Base-by-base conservation (phyloP, 257 asterid genomes). In the Petunia axillaris region DNA sequence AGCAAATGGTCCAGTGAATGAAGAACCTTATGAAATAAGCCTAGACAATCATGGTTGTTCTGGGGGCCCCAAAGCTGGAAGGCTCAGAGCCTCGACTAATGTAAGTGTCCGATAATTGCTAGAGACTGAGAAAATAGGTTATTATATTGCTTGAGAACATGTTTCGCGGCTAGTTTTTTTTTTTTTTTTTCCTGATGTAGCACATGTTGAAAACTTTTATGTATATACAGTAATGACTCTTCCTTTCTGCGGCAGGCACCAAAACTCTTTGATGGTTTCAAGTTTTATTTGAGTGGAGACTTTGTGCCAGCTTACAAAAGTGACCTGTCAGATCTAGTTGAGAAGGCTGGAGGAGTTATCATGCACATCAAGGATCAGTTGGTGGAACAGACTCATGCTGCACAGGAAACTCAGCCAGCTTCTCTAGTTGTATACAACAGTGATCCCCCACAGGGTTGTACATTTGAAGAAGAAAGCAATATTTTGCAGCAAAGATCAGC, bases 1-100 rank as follows among this genome's bases (percentile, higher is more conserved):
- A 83, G 94, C 92, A 80, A 88, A 83, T 79, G 15, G 55, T 78
- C 93, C 81, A 15, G 87, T 88, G 79, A 62, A 83, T 77, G 99
- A 93, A 90, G 97, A 91, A 82, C 92, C 91, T 63, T 95, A 81
- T 83, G 99, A 95, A 84, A 82, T 95, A 80, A 81, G 80, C 75
- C 74, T 88, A 64, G 99, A 93, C 85, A 93, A 92, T 85, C 98
- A 95, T 82, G 97, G 99, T 44, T 84, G 87, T 77, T 57, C 41
- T 35, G 88, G 86, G 88, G 98, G 97, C 64, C 95, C 99, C 64
- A 93, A 85, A 86, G 83, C 88, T 59, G 99, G 97, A 84, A 91
- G 99, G 84, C 84, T 89, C 44, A 89, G 90, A 87, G 89, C 85
- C 54, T 82, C 64, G 3, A 77, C 84, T 52, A 84, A 89, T 63